phyloP scores from a whole-genome alignment of 2,329 filamentous ascomycete genomes.

The Trichoderma endophyticum region DNA sequence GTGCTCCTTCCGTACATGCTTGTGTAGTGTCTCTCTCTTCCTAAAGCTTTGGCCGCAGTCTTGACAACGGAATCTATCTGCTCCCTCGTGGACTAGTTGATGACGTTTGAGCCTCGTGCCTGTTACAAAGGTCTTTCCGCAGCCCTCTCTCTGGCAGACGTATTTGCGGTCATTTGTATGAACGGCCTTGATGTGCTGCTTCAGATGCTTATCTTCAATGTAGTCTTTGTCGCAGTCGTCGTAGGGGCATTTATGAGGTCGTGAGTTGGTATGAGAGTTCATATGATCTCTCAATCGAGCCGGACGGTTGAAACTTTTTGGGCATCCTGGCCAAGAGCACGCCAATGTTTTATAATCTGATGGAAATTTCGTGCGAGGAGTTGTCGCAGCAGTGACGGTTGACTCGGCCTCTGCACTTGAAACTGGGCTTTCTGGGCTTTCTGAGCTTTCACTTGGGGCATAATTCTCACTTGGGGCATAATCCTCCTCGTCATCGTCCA shows the following conservation, averaged over 20 bases:
- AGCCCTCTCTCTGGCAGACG: slow-evolving; percentile 67
- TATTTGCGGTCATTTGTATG: slow-evolving; percentile 71
- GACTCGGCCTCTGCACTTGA: slow-evolving; percentile 34
- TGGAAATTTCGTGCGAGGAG: slow-evolving; percentile 54
- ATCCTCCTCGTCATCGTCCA: slow-evolving; percentile 36
- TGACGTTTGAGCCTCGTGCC: slow-evolving; percentile 75
- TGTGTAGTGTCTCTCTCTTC: slow-evolving; percentile 81
- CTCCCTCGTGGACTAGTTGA: slow-evolving; percentile 68
- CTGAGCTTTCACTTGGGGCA: background rate
- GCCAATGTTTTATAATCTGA: slow-evolving; percentile 73
- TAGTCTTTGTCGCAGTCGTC: slow-evolving; percentile 78
- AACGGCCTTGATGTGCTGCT: slow-evolving; percentile 78
- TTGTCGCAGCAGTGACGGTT: slow-evolving; percentile 34
- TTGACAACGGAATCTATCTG: slow-evolving; percentile 71
- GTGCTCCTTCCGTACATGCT: slow-evolving; percentile 77
- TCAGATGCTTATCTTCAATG: slow-evolving; percentile 79
- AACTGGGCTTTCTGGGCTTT: slow-evolving; percentile 27
- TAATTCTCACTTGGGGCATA: slow-evolving; percentile 26
- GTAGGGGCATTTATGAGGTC: slow-evolving; percentile 71
- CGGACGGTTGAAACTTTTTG: slow-evolving; percentile 83
- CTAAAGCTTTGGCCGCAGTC: slow-evolving; percentile 78
- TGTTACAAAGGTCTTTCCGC: slow-evolving; percentile 78
- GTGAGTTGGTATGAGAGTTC: slow-evolving; percentile 80
- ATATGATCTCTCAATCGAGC: slow-evolving; percentile 76
- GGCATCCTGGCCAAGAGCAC: slow-evolving; percentile 72